Conservation (phyloP, 148 eudicot species). For the Rheum nobile region DNA sequence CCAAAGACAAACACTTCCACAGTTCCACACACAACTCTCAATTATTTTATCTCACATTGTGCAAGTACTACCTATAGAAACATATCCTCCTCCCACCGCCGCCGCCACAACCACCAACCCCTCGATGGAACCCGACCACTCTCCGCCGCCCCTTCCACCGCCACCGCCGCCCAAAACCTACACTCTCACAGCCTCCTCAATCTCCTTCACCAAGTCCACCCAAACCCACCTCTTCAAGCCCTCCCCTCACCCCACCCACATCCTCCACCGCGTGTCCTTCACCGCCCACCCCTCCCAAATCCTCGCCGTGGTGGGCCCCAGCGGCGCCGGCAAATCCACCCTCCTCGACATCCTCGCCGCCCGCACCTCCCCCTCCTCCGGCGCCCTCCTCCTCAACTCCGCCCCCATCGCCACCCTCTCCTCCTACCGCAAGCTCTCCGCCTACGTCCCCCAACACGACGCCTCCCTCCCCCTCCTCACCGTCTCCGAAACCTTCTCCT, state of each 20-base stretch:
- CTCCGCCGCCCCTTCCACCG: background rate
- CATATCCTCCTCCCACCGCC: background rate
- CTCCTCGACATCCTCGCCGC: conserved; percentile 79
- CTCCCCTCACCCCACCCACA: conserved; percentile 51
- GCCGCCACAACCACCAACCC: background rate
- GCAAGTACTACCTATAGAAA: background rate
- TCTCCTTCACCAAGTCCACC: conserved; percentile 64
- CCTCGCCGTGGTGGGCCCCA: conserved; percentile 81
- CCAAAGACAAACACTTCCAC: background rate
- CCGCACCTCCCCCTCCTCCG: conserved; percentile 42
- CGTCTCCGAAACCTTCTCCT: conserved; percentile 63
- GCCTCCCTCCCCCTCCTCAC: conserved; percentile 55
- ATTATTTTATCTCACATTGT: background rate
- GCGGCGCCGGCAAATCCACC: conserved; percentile 89
- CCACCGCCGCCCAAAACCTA: conserved; percentile 42
- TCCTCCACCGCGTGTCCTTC: conserved; percentile 55
- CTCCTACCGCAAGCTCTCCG: conserved; percentile 48
- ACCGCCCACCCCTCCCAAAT: conserved; percentile 73
- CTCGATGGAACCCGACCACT: background rate
- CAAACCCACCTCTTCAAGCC: conserved; percentile 34
- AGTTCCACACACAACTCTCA: background rate
- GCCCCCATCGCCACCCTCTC: conserved; percentile 37
- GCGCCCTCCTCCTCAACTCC: conserved; percentile 57
- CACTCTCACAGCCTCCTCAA: conserved; percentile 48
- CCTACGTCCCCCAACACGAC: conserved; percentile 90